Conservation (phyloP, 179 eudicot genomes). For the Amaranthus tricolor region DNA sequence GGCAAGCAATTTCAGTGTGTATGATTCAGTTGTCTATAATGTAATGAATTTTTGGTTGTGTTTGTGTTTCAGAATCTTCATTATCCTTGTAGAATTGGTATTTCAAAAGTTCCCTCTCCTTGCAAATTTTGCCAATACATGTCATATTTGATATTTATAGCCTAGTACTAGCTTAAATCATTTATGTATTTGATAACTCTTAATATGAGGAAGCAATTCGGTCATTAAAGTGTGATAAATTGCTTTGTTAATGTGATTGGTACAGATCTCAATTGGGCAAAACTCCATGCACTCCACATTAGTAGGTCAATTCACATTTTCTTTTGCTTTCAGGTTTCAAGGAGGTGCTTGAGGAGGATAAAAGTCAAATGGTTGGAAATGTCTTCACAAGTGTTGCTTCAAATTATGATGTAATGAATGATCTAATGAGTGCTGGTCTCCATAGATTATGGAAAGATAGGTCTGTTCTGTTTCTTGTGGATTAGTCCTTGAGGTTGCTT, state of each 20-base stretch:
- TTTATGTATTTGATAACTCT: no score
- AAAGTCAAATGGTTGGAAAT: constrained; percentile 85
- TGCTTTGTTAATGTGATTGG: neutral
- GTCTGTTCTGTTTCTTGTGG: constrained; percentile 32
- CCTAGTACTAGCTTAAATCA: no score
- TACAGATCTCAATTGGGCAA: neutral
- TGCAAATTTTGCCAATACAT: no score
- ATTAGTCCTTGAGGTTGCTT: constrained; percentile 7
- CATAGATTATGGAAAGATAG: constrained; percentile 97
- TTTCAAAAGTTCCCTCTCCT: neutral
- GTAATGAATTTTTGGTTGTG: neutral
- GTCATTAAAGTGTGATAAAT: neutral
- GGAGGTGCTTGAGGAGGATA: constrained; percentile 83
- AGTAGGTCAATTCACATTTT: neutral
- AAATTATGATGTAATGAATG: constrained; percentile 93
- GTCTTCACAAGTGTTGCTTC: constrained; percentile 89
- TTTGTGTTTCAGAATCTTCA: neutral
- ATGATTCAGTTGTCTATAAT: neutral
- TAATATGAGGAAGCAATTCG: no score
- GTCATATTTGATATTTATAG: no score
- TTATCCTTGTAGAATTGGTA: neutral
- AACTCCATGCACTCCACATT: neutral
- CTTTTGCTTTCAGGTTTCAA: constrained; percentile 61
- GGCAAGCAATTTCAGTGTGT: neutral
- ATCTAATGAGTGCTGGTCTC: constrained; percentile 87